phyloP scores from a whole-genome alignment of 1,284 basidiomycete genomes.

The Ceratobasidium sp. region DNA sequence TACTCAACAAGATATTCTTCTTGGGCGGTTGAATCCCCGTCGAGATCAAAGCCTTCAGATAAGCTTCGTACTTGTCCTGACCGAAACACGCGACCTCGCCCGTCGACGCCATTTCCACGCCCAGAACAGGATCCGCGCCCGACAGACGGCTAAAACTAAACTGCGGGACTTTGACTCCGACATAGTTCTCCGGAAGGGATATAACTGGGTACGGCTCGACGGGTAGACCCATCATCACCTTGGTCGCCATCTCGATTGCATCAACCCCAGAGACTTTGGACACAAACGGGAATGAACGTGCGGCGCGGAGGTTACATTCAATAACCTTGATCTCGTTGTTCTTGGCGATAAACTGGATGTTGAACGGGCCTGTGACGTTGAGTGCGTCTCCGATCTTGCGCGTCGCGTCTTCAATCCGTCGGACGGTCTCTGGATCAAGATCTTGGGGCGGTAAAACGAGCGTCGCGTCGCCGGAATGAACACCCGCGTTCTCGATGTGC shows the following conservation, averaged over 20 bases:
- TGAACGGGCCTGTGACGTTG: constrained; percentile 98
- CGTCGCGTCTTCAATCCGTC: constrained; percentile 96
- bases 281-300: constrained; percentile 98
- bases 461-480: constrained; percentile 97
- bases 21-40: constrained; percentile 95
- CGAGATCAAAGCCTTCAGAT: constrained; percentile 96
- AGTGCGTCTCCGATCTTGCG: constrained; percentile 98
- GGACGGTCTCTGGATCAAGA: constrained; percentile 94
- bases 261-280: constrained; percentile 98
- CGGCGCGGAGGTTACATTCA: constrained; percentile 98
- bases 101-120: constrained; percentile 99
- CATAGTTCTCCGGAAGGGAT: constrained; percentile 90
- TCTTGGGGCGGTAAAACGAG: constrained; percentile 98
- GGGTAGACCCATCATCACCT: constrained; percentile 94
- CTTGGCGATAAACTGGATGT: constrained; percentile 99
- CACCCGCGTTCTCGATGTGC: constrained; percentile 99
- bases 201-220: constrained; percentile 92
- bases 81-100: constrained; percentile 99
- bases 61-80: constrained; percentile 97
- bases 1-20: constrained; percentile 94
- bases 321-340: constrained; percentile 99
- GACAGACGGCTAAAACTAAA: constrained; percentile 97
- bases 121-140: constrained; percentile 97
- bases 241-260: constrained; percentile 98
- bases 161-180: constrained; percentile 98